Conservation (phyloP, 2,329 filamentous ascomycete species). For the Trematosphaeria pertusa region DNA sequence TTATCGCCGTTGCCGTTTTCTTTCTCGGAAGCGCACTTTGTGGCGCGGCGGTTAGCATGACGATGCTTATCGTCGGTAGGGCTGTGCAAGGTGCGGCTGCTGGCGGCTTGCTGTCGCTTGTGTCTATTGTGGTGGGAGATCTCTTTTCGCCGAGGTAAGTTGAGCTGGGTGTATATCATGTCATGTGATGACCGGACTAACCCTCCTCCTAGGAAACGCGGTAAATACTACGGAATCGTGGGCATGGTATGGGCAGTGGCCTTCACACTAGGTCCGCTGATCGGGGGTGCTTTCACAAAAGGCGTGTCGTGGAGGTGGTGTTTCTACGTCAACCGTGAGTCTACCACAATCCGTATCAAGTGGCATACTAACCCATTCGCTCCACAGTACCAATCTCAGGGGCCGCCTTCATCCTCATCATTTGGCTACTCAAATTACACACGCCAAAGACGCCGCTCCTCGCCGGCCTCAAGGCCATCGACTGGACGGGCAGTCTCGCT, state of each 20-base stretch:
- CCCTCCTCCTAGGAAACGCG: slow-evolving; percentile 26
- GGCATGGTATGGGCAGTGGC: slow-evolving; percentile 60
- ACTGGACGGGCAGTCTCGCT: slow-evolving; percentile 57
- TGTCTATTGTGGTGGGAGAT: slow-evolving; percentile 38
- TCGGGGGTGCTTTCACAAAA: slow-evolving; percentile 55
- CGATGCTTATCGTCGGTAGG: slow-evolving; percentile 59
- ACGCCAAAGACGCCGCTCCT: slow-evolving; percentile 55
- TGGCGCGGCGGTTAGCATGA: slow-evolving; percentile 52
- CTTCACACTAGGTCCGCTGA: slow-evolving; percentile 55
- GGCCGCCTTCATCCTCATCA: slow-evolving; percentile 27
- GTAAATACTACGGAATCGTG: slow-evolving; percentile 53
- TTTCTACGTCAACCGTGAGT: slow-evolving; percentile 51
- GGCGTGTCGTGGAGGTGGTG: slow-evolving; percentile 45
- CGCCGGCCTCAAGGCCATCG: slow-evolving; percentile 55
- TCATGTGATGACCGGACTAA: too few species aligned
- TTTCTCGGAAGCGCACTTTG: slow-evolving; percentile 55
- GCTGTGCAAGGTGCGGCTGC: slow-evolving; percentile 58
- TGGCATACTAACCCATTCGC: too few species aligned
- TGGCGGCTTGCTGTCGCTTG: not conserved
- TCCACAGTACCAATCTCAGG: slow-evolving; percentile 53
- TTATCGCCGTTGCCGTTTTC: slow-evolving; percentile 43
- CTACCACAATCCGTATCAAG: too few species aligned
- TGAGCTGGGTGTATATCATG: too few species aligned
- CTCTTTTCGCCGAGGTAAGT: too few species aligned
- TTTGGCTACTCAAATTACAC: slow-evolving; percentile 54